Conservation (phyloP, 1,284 basidiomycete species). For the Sanghuangporus sanghuang region DNA sequence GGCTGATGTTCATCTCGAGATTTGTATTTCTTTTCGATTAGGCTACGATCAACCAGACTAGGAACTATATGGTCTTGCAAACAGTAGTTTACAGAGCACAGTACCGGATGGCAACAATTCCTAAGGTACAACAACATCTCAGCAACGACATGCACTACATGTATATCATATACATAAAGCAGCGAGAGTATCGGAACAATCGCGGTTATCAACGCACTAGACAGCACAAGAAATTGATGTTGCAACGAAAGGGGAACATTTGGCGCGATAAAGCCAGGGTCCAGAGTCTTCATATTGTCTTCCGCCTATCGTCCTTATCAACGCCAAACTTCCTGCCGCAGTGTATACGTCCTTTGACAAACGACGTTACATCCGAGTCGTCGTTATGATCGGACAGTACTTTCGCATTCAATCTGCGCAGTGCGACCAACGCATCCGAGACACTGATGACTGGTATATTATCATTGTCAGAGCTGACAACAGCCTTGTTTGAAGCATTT, state of each 20-base stretch:
- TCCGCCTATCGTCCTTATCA: conserved; percentile 7
- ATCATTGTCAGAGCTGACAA: not conserved
- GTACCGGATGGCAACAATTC: not conserved
- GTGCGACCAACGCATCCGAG: conserved; percentile 4
- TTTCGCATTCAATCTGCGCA: not conserved
- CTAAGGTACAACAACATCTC: not conserved
- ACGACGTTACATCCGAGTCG: not conserved
- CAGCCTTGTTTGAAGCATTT: not conserved
- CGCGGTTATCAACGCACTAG: not conserved
- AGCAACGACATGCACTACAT: not conserved
- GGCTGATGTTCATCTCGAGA: too few relatives aligned
- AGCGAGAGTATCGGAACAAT: not conserved
- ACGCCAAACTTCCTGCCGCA: conserved; percentile 9
- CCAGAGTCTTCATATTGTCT: conserved; percentile 8
- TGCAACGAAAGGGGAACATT: not conserved
- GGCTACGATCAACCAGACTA: too few relatives aligned
- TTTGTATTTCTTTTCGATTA: too few relatives aligned
- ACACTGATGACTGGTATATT: conserved; percentile 4
- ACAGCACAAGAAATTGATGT: not conserved
- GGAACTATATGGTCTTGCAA: too few relatives aligned
- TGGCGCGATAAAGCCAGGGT: not conserved
- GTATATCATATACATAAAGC: not conserved
- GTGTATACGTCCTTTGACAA: conserved; percentile 5
- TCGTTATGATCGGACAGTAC: not conserved
- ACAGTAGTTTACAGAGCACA: too few relatives aligned